A percentile compares a stretch with the other conserved stretches of the same genome.
These are phyloP conservation scores for Aspergillus carlsbadensis DNA, from an alignment of 495 filamentous ascomycete genomes.

Conservation along the genomic window DNA sequence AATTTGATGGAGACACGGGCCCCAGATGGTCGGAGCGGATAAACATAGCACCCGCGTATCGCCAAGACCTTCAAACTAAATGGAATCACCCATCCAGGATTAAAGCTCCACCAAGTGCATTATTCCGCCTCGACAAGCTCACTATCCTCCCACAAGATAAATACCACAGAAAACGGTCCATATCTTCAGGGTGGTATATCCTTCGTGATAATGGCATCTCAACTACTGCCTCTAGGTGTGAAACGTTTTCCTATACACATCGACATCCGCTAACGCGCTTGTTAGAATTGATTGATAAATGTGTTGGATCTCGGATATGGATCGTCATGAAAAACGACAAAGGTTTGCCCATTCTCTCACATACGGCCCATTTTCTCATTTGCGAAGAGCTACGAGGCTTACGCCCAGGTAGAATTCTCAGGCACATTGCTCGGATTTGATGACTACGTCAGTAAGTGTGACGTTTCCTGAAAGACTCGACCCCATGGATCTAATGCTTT, in stretches of 20 bases:
- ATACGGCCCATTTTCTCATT: background rate
- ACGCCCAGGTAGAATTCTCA: slow-evolving; percentile 70
- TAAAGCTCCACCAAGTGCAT: background rate
- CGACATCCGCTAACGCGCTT: slow-evolving; percentile 20
- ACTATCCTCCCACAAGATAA: background rate
- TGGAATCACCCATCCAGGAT: slow-evolving; percentile 10
- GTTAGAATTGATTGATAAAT: slow-evolving; percentile 96
- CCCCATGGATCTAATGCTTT: slow-evolving; percentile 10
- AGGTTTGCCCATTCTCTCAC: slow-evolving; percentile 64
- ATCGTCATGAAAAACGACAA: slow-evolving; percentile 99
- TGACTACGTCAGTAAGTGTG: slow-evolving; percentile 95
- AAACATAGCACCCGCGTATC: background rate
- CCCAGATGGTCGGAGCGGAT: slow-evolving; percentile 6
- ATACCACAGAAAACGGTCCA: background rate
- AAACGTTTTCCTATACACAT: background rate
- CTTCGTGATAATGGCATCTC: slow-evolving; percentile 63
- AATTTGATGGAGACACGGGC: background rate
- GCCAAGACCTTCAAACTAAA: slow-evolving; percentile 1
- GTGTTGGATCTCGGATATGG: slow-evolving; percentile 96
- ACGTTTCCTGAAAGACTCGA: background rate
- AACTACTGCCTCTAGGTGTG: slow-evolving; percentile 75
- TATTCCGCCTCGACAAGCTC: background rate
- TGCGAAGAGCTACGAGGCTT: slow-evolving; percentile 8
- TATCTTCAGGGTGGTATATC: background rate
- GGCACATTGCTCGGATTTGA: slow-evolving; percentile 94